phyloP scores from a whole-genome alignment of 2,329 filamentous ascomycete genomes.

The Penicillium rolfsii region DNA sequence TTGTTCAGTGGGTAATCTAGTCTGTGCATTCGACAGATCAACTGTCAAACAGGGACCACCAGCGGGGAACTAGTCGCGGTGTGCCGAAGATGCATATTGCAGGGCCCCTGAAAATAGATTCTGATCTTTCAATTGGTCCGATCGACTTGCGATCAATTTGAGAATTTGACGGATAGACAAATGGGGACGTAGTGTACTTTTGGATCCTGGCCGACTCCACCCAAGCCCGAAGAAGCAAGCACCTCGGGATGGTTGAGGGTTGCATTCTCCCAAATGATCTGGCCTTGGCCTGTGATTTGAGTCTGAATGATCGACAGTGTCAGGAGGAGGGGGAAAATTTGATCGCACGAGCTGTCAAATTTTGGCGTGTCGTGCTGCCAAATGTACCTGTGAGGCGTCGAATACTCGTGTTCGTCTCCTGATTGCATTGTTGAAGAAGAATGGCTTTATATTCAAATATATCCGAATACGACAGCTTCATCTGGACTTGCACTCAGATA shows the following conservation, averaged over 20 bases:
- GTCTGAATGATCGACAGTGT: not conserved
- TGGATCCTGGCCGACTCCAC: not conserved
- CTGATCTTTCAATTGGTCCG: not conserved
- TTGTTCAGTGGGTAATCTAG: not conserved
- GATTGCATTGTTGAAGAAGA: not conserved
- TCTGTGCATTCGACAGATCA: constrained; percentile 12
- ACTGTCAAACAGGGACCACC: constrained; percentile 10
- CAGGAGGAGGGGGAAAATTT: not conserved
- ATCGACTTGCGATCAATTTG: not conserved
- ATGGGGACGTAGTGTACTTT: not conserved
- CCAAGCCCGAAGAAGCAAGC: not conserved
- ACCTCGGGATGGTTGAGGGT: not conserved
- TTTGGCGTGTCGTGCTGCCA: not conserved
- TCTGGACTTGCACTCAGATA: not conserved
- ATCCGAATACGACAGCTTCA: not conserved
- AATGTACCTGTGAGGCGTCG: constrained; percentile 1
- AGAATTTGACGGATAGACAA: not conserved
- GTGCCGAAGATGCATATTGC: constrained; percentile 1
- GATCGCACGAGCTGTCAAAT: not conserved
- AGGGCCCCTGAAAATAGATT: not conserved
- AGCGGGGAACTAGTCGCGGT: not conserved
- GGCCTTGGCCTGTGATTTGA: not conserved
- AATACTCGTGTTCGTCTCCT: not conserved
- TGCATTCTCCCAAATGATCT: not conserved
- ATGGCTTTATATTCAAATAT: not conserved